Conservation (phyloP, 306 rosid genomes). For the Dalbergia cochinchinensis region DNA sequence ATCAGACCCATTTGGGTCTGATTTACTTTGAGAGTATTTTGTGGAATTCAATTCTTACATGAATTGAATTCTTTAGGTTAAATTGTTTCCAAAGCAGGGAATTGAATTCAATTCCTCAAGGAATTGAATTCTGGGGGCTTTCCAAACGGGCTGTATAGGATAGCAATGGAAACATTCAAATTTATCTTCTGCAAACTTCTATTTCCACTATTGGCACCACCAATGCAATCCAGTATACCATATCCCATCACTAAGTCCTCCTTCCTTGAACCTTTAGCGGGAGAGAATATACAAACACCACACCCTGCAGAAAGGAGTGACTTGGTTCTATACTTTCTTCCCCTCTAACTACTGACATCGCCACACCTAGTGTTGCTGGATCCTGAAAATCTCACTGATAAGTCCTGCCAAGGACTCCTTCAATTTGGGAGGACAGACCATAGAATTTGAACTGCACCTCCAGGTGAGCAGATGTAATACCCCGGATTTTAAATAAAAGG, state of each 20-base stretch:
- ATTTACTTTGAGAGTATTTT: no score
- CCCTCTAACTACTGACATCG: constrained; percentile 89
- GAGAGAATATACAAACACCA: constrained; percentile 60
- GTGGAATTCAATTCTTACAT: no score
- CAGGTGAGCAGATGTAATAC: no score
- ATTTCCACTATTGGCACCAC: constrained; percentile 63
- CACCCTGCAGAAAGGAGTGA: constrained; percentile 79
- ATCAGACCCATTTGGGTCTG: no score
- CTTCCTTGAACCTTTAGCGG: constrained; percentile 29
- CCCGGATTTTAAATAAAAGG: no score
- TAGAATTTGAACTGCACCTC: constrained; percentile 87
- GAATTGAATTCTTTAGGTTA: no score
- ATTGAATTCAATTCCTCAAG: no score
- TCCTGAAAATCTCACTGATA: constrained; percentile 79
- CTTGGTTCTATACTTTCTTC: constrained; percentile 75
- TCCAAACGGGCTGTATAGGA: background rate
- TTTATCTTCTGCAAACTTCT: constrained; percentile 78
- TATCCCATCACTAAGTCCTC: constrained; percentile 36
- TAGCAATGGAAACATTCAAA: background rate
- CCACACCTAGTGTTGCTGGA: constrained; percentile 78
- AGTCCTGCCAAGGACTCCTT: constrained; percentile 91
- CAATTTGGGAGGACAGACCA: constrained; percentile 69
- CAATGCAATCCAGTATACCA: constrained; percentile 64
- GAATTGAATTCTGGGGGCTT: no score
- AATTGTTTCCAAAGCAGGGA: no score